These are phyloP conservation scores for Thoreauomyces humboldtii DNA, from an alignment of 192 early-diverging fungal genomes.

Conservation along the genomic window DNA sequence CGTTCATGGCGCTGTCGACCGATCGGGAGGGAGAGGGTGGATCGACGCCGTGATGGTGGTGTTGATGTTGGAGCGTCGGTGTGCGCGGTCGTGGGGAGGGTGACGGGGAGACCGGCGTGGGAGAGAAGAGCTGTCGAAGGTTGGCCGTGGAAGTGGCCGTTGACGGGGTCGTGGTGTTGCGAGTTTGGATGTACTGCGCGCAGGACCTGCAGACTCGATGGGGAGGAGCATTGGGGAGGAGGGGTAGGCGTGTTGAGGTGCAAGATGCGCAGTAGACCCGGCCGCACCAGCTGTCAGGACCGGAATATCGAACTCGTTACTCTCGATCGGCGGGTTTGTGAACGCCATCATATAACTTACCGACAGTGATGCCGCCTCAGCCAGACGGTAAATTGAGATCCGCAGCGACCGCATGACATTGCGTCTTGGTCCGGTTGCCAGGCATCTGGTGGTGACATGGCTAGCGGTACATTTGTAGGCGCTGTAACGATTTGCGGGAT, in stretches of 20 bases:
- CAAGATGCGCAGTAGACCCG: conserved; percentile 80
- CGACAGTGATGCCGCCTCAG: conserved; percentile 88
- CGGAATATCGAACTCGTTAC: neutral
- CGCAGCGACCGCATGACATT: conserved; percentile 65
- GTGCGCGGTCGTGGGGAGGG: too few species aligned
- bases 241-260: conserved; percentile 50
- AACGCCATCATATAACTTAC: conserved; percentile 10
- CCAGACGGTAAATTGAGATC: conserved; percentile 68
- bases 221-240: conserved; percentile 46
- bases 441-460: neutral
- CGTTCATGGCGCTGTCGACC: conserved; percentile 57
- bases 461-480: too few species aligned
- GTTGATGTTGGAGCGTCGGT: conserved; percentile 5
- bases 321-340: neutral
- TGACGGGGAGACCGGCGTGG: too few species aligned
- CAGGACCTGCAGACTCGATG: conserved; percentile 65
- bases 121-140: too few species aligned
- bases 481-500: too few species aligned
- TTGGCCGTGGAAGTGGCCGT: neutral
- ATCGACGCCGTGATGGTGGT: neutral
- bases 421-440: conserved; percentile 83
- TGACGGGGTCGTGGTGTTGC: neutral
- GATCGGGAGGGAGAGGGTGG: conserved; percentile 9
- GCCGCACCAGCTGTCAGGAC: conserved; percentile 65
- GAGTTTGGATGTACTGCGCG: conserved; percentile 31